Base-by-base conservation (phyloP, 768 basidiomycete genomes). In the Pulveroboletus ravenelii region DNA sequence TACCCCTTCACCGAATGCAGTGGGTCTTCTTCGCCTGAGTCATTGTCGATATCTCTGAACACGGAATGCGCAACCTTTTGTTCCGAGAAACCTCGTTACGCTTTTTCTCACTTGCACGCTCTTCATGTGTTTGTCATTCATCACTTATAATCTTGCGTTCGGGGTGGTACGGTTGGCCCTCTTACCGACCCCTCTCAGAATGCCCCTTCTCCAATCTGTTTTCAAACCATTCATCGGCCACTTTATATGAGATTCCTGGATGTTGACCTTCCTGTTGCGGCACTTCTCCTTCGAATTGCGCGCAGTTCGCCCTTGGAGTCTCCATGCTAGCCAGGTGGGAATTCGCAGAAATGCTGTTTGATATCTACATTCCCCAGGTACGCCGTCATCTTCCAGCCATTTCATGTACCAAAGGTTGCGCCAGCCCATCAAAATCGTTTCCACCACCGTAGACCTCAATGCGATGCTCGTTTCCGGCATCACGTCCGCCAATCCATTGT, bases 201-300 rank as follows among this genome's bases (percentile, higher is more conserved):
- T 86, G 2, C 86, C 87, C 0, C 44, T 84, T 5, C 45, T 87
- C 34, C 72, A 70, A 17, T 58, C 62, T 9, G 23, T 80, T 18
- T 65, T 86, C n/a, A 74, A 73, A 10, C 86, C 85, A 0, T 84
- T 86, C 60, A 70, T 78, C 0, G 77, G 76, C 0, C 84, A 87
- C 64, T 86, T 87, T 62, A 63, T 82, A 2, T 72, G 75, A 44
- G 79, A 81, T 1, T 62, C 76, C 13, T 84, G 78, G 72, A 80
- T 79, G 0, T 23, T 84, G 18, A 59, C 69, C 5, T 73, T 87
- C 14, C 78, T 79, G 0, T 60, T 79, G 34, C 63, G 62, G 15
- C 73, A 84, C 56, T 51, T 74, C 34, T 53, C 70, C 3, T 68
- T 84, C 6, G 60, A 84, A 18, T 58, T 64, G 15, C 72, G 78